Percentiles rank a stretch among this genome's conserved stretches.
Conservation (phyloP, 2,329 filamentous ascomycete species). For the Trichoderma sp. region DNA sequence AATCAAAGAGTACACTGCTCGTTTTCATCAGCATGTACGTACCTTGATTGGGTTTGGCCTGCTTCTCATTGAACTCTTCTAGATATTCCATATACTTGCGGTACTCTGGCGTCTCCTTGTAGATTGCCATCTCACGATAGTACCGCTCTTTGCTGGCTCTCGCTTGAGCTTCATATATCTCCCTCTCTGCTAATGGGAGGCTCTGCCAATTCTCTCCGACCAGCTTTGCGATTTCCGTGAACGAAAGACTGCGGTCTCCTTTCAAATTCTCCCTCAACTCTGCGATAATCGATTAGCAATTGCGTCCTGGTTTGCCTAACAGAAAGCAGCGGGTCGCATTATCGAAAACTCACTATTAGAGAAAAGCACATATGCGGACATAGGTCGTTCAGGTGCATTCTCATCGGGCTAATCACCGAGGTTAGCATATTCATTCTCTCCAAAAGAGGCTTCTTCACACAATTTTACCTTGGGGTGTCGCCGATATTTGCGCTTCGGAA, state of each 20-base stretch:
- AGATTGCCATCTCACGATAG: conserved; percentile 67
- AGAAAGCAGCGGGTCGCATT: background rate
- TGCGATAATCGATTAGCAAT: conserved; percentile 32
- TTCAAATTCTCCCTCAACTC: conserved; percentile 77
- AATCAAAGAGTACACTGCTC: background rate
- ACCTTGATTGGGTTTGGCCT: conserved; percentile 59
- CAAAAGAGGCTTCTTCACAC: background rate
- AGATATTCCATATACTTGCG: conserved; percentile 69
- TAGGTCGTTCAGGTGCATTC: conserved; percentile 74
- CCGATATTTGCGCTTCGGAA: conserved; percentile 71
- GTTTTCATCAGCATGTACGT: conserved; percentile 24
- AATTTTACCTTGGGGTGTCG: conserved; percentile 67
- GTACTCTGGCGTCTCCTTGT: conserved; percentile 73
- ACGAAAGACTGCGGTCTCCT: conserved; percentile 67
- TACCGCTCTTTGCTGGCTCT: conserved; percentile 74
- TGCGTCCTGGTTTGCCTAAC: background rate
- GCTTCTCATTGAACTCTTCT: conserved; percentile 73
- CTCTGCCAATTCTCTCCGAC: conserved; percentile 82
- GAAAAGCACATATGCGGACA: conserved; percentile 82
- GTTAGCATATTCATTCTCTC: background rate
- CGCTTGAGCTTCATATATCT: conserved; percentile 70
- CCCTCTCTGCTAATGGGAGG: conserved; percentile 63
- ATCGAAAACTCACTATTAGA: conserved; percentile 68
- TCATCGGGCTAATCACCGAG: conserved; percentile 60
- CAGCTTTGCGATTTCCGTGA: conserved; percentile 79